Conservation (phyloP, 306 rosid species). For the Malus domestica region ASM211411v1 NC_041803.1:11968501-11969000, state of each 20-base stretch:
- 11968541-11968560: constrained; percentile 39
- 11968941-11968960: constrained; percentile 32
- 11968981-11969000: constrained; percentile 47
- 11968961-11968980: constrained; percentile 37
- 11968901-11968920: constrained; percentile 31
- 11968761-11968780: constrained; percentile 44
- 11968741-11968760: constrained; percentile 37
- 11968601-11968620: constrained; percentile 49
- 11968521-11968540: constrained; percentile 42
- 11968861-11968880: constrained; percentile 29
- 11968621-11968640: constrained; percentile 37
- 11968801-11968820: constrained; percentile 31
- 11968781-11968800: constrained; percentile 26
- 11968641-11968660: constrained; percentile 51
- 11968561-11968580: constrained; percentile 39
- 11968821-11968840: constrained; percentile 28
- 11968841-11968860: constrained; percentile 31
- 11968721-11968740: constrained; percentile 37
- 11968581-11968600: constrained; percentile 56
- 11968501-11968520: constrained; percentile 35
- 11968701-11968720: constrained; percentile 43
- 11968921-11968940: constrained; percentile 28
- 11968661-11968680: constrained; percentile 40
- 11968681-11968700: constrained; percentile 42
- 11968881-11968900: constrained; percentile 35